Conservation (phyloP, 1,139 yeast genomes). For the Sugiyamaella neomexicana region DNA sequence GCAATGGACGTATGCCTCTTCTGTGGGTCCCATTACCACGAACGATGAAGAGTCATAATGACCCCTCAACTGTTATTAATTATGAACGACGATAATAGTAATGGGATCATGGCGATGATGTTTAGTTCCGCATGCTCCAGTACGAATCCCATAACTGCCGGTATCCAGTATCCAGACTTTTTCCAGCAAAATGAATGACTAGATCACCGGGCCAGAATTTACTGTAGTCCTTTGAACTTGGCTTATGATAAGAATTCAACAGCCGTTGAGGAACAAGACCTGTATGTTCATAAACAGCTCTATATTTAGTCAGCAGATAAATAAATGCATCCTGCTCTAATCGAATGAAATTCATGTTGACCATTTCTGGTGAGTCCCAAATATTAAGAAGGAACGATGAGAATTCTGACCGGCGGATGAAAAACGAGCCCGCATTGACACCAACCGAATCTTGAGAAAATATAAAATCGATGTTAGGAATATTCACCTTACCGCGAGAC, state of each 20-base stretch:
- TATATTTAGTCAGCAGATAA: slow-evolving; percentile 29
- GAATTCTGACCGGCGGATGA: slow-evolving; percentile 36
- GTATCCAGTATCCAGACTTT: slow-evolving; percentile 2
- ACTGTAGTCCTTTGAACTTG: slow-evolving; percentile 26
- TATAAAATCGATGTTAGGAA: slow-evolving; percentile 32
- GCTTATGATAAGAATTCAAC: slow-evolving; percentile 37
- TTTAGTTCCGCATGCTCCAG: not conserved
- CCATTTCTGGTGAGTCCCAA: slow-evolving; percentile 29
- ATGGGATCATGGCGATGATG: not conserved
- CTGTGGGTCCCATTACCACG: slow-evolving; percentile 32
- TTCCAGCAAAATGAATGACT: slow-evolving; percentile 36
- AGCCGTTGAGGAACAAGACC: slow-evolving; percentile 41
- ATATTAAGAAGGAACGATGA: slow-evolving; percentile 28
- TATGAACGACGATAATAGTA: too few relatives aligned
- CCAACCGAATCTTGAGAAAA: slow-evolving; percentile 38
- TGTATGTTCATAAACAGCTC: slow-evolving; percentile 34
- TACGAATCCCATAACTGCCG: slow-evolving; percentile 11
- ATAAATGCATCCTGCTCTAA: slow-evolving; percentile 34
- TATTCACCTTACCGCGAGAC: slow-evolving; percentile 19
- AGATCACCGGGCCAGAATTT: slow-evolving; percentile 32
- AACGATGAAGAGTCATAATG: slow-evolving; percentile 17
- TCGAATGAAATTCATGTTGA: slow-evolving; percentile 22
- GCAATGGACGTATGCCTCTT: slow-evolving; percentile 29
- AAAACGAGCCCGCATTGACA: slow-evolving; percentile 43
- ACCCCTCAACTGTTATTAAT: too few relatives aligned